A percentile compares a stretch with the other conserved stretches of the same genome.
These are phyloP conservation scores for Cytospora chrysosperma DNA, from an alignment of 2,329 filamentous ascomycete species.

Conservation along the genomic window DNA sequence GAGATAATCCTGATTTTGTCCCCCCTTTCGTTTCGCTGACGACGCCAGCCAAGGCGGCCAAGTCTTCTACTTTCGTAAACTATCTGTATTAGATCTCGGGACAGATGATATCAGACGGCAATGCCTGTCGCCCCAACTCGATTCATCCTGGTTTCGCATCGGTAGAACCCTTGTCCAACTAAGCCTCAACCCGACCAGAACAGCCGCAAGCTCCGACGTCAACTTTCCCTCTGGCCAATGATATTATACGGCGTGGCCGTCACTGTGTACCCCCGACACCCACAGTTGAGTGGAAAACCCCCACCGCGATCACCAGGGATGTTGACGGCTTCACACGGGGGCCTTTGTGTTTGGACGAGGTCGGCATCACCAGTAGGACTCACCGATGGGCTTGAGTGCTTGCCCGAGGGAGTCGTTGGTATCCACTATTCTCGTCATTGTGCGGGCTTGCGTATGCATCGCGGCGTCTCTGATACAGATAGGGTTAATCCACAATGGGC, in stretches of 20 bases:
- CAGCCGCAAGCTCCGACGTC: not conserved
- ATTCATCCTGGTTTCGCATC: slow-evolving; percentile 3
- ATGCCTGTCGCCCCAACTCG: not conserved
- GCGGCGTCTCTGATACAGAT: not conserved
- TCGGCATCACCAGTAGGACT: not conserved
- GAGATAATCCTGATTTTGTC: not conserved
- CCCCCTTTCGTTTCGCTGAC: not conserved
- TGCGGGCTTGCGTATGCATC: not conserved
- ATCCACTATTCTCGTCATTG: not conserved
- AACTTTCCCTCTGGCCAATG: not conserved
- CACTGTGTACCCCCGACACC: not conserved
- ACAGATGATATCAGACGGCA: slow-evolving; percentile 7
- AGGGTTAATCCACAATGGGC: no score
- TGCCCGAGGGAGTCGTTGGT: not conserved
- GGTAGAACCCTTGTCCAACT: not conserved
- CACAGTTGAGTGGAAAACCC: not conserved
- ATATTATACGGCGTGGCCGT: not conserved
- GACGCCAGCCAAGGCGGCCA: slow-evolving; percentile 4
- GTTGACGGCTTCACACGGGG: not conserved
- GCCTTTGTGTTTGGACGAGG: no score
- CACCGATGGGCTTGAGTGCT: not conserved
- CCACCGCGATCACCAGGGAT: not conserved
- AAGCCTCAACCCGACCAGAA: not conserved
- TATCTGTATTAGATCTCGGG: not conserved
- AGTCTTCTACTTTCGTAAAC: slow-evolving; percentile 1